Evolutionary conservation across 345 rosid genomes (phyloP), one percentile per base, ranked within the genome.

Genomic region (Arabidopsis suecica): DNA sequence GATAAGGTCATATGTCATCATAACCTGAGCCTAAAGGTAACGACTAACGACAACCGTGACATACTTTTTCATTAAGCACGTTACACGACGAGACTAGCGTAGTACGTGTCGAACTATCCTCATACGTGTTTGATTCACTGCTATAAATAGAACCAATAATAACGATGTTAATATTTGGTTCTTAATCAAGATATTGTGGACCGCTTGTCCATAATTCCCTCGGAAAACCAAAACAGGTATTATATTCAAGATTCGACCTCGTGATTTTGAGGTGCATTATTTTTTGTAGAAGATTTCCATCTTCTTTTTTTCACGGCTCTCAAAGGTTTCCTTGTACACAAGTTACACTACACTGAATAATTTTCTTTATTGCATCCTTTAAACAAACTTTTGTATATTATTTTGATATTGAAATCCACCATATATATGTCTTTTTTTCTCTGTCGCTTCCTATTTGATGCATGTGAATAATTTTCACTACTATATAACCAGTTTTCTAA

Each of bases 71-170:
- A 2, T 53, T 3, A 41, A 20, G 28, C 56, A 41, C 57, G 37
- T 42, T 45, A 65, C 49, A 45, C n/a, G 49, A 34, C 10, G 45
- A 51, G 61, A 9, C 16, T 33, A 49, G 58, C 23, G 0, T 28
- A 23, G 1, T 60, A 66, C 9, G 67, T 74, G 72, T 65, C 66
- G 28, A 37, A 10, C 7, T 11, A 6, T 25, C 34, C 6, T n/a
- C 50, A 57, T 65, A 47, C 72, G 53, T 74, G 78, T 66, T 60
- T 74, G 9, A 74, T 65, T 36, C 59, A 49, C 16, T 23, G n/a
- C 34, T 47, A 18, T 33, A 64, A 9, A 22, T 42, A 14, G 11
- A 65, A 10, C 65, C 65, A 64, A 73, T 73, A 7, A 3, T 30
- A 72, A 51, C 16, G 48, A 34, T 45, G 44, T 11, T 32, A 61